These are phyloP conservation scores for Melampsora abietis-canadensis DNA, from an alignment of 1,284 basidiomycete genomes.

Conservation along the genomic window DNA sequence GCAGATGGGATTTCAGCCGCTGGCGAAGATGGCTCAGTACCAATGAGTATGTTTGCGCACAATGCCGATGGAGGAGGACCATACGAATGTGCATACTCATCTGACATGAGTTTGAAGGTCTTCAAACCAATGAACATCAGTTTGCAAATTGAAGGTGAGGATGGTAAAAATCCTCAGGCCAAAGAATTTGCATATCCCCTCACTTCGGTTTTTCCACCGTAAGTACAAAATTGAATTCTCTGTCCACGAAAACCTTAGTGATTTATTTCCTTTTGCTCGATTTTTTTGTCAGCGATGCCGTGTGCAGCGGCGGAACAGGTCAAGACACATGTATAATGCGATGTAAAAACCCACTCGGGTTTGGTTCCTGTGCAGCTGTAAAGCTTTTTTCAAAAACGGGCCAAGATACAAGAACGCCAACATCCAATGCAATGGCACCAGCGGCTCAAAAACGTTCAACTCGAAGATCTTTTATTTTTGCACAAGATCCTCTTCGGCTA, in stretches of 20 bases:
- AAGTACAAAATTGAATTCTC: not conserved
- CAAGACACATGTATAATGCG: conserved; percentile 38
- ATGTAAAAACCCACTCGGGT: conserved; percentile 37
- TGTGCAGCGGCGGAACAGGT: conserved; percentile 18
- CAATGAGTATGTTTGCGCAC: conserved; percentile 37
- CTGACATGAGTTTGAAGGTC: conserved; percentile 25
- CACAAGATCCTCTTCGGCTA: not conserved
- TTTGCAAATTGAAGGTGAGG: conserved; percentile 37
- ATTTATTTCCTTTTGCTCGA: not conserved
- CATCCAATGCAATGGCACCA: not conserved
- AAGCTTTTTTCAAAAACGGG: conserved; percentile 13
- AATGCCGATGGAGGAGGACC: conserved; percentile 37
- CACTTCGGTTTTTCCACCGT: conserved; percentile 25
- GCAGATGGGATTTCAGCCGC: conserved; percentile 21
- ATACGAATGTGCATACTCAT: conserved; percentile 37
- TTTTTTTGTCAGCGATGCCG: conserved; percentile 9
- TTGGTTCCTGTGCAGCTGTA: conserved; percentile 41
- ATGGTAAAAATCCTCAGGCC: conserved; percentile 26
- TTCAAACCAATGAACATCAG: conserved; percentile 37
- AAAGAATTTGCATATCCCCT: conserved; percentile 43
- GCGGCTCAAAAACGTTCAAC: not conserved
- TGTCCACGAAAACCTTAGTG: not conserved
- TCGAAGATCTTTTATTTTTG: not conserved
- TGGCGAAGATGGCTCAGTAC: conserved; percentile 23
- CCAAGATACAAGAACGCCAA: not conserved